Percentiles rank a stretch among this genome's conserved stretches.
Evolutionary conservation across 441 rosid genomes (phyloP).

Genomic region (Viola pubescens): DNA sequence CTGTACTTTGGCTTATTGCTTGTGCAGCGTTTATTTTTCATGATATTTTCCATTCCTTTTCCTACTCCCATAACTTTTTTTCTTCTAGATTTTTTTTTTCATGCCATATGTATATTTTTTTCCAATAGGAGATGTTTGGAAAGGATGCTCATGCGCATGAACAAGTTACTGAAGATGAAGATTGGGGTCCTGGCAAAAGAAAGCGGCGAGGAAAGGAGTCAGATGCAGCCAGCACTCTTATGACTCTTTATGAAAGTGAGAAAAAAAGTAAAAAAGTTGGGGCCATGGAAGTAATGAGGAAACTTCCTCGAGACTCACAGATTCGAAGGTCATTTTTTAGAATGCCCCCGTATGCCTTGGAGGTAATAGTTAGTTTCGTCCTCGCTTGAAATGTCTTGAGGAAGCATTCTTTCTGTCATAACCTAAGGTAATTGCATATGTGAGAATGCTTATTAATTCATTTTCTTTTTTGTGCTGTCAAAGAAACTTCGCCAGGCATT

Average conservation of each 20-base stretch:
- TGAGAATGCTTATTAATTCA: conserved; percentile 11
- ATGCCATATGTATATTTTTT: too few relatives aligned
- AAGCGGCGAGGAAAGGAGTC: conserved; percentile 73
- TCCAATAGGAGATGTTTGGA: conserved; percentile 88
- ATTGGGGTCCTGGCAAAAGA: conserved; percentile 91
- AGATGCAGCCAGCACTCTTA: conserved; percentile 64
- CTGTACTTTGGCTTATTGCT: background rate
- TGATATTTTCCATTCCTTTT: conserved; percentile 3
- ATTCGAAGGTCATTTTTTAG: conserved; percentile 57
- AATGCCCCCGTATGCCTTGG: conserved; percentile 66
- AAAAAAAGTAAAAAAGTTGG: conserved; percentile 30
- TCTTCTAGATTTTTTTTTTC: too few relatives aligned
- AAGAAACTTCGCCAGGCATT: conserved; percentile 93
- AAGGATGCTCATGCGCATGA: conserved; percentile 70
- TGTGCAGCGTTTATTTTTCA: conserved; percentile 5
- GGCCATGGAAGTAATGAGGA: conserved; percentile 26
- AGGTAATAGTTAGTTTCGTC: conserved; percentile 37
- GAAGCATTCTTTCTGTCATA: conserved; percentile 7
- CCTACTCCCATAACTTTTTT: background rate
- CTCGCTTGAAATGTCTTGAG: conserved; percentile 2
- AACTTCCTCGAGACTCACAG: conserved; percentile 30
- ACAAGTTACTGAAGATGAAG: conserved; percentile 92
- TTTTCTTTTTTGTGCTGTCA: conserved; percentile 22
- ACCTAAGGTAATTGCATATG: background rate
- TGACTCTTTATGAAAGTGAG: conserved; percentile 55